Base-by-base conservation (phyloP, 176 grass and related monocot genomes). In the Cocos nucifera region DNA sequence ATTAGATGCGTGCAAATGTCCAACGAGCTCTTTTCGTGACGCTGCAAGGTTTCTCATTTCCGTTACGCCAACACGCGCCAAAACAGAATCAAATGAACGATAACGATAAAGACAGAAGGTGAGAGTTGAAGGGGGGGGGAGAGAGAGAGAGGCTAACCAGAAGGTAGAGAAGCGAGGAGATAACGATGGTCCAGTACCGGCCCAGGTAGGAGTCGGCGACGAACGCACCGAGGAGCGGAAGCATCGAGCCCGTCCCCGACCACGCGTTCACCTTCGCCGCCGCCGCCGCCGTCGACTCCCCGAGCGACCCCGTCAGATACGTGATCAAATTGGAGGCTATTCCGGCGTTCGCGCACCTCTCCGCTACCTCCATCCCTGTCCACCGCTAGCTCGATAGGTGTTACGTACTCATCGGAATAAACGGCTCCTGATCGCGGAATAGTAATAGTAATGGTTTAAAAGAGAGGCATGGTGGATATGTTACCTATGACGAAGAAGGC, bases 251-350 rank as follows among this genome's bases (percentile, higher is more conserved):
- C 7, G 77, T 57, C 0, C 90, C 90, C 1, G 61, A 80, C 82
- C 82, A 85, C 22, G 67, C 67, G 73, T 80, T 80, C 72, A 80
- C 21, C 4, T 72, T 71, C 44, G 82, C 0, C 48, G 77, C 82
- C 2, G 82, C 82, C 67, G 49, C 49, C 22, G 82, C 77, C 39
- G 49, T 53, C 52, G 66, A 53, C 70, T 86, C 55, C 16, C 66
- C 76, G 14, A 95, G 62, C 48, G 79, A 76, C 4, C 90, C 85
- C 5, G 90, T 86, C 18, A 95, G 66, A 77, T 86, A 89, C 59
- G 76, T 86, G 7, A 95, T 83, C 20, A 95, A 66, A 73, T 95
- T 95, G 4, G 27, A 61, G 4, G 81, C 54, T 5, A 95, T 64
- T n/a, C 89, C 89, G 66, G 70, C 66, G 76, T 69, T 86, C 1